Percentiles rank a stretch among this genome's conserved stretches.
These are phyloP conservation scores for Saccharomycopsis amapae DNA, from an alignment of 805 yeast species.

Conservation along the genomic window DNA sequence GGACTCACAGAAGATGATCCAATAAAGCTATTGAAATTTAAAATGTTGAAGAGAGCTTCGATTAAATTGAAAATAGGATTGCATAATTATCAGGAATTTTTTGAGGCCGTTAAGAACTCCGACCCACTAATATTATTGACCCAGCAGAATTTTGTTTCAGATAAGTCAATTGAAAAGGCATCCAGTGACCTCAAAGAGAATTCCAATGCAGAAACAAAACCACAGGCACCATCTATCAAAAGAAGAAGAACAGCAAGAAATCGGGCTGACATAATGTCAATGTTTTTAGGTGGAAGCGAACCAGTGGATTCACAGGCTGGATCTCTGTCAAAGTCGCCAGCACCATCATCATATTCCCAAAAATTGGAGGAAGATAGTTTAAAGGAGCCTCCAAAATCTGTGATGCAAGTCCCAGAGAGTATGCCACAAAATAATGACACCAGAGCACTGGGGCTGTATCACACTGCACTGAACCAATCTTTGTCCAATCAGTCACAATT, in stretches of 20 bases:
- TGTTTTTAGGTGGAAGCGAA: background rate
- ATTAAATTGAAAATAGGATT: background rate
- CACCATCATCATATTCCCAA: background rate
- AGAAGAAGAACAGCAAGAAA: background rate
- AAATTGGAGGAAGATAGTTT: background rate
- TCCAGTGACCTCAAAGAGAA: background rate
- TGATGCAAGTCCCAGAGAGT: background rate
- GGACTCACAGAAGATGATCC: background rate
- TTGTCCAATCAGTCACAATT: too few relatives aligned
- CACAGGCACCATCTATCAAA: too few relatives aligned
- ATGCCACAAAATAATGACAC: background rate
- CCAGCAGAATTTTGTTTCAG: background rate
- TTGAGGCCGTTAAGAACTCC: background rate
- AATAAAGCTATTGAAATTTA: too few relatives aligned
- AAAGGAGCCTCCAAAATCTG: background rate
- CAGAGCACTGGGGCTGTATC: too few relatives aligned
- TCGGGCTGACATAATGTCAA: background rate
- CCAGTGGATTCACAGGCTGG: background rate
- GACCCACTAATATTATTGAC: background rate
- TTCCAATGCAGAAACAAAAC: background rate
- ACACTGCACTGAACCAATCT: too few relatives aligned
- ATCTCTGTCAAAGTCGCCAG: background rate
- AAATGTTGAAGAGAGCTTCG: background rate
- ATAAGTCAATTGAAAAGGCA: background rate
- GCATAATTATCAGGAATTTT: constrained; percentile 1